Percentiles rank a stretch among this genome's conserved stretches.
Evolutionary conservation across 2,329 filamentous ascomycete genomes (phyloP).

Genomic region (Ambrosiella beaveri): DNA sequence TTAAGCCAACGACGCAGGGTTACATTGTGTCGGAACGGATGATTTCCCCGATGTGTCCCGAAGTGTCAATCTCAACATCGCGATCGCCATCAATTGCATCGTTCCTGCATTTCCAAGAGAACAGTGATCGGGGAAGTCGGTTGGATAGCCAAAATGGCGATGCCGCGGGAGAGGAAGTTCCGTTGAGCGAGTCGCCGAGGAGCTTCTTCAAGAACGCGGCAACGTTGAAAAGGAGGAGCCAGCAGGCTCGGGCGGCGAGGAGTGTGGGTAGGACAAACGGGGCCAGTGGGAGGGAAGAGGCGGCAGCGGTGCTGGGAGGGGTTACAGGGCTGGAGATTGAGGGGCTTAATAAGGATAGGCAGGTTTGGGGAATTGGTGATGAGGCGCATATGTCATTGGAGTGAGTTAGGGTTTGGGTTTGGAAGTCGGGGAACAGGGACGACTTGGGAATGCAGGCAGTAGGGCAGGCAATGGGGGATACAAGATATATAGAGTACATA

Average conservation of each 20-base stretch:
- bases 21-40: slow-evolving; percentile 24
- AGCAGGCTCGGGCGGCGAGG: slow-evolving; percentile 19
- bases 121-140: background rate
- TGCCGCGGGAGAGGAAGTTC: slow-evolving; percentile 25
- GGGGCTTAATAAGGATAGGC: slow-evolving; percentile 35
- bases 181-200: slow-evolving; percentile 30
- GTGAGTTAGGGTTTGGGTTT: slow-evolving; percentile 21
- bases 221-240: slow-evolving; percentile 24
- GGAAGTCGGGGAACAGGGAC: background rate
- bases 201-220: slow-evolving; percentile 26
- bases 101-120: slow-evolving; percentile 1
- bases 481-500: too few species aligned
- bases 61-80: slow-evolving; percentile 11
- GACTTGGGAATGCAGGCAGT: background rate
- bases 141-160: background rate
- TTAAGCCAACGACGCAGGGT: slow-evolving; percentile 16
- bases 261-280: slow-evolving; percentile 26
- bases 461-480: too few species aligned
- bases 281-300: slow-evolving; percentile 26
- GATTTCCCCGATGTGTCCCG: slow-evolving; percentile 19
- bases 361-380: slow-evolving; percentile 64
- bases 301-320: slow-evolving; percentile 24
- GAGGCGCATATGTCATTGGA: slow-evolving; percentile 73
- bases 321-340: slow-evolving; percentile 35
- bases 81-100: slow-evolving; percentile 5